Conservation (phyloP, 345 rosid genomes). For the Citropsis articulata region DNA sequence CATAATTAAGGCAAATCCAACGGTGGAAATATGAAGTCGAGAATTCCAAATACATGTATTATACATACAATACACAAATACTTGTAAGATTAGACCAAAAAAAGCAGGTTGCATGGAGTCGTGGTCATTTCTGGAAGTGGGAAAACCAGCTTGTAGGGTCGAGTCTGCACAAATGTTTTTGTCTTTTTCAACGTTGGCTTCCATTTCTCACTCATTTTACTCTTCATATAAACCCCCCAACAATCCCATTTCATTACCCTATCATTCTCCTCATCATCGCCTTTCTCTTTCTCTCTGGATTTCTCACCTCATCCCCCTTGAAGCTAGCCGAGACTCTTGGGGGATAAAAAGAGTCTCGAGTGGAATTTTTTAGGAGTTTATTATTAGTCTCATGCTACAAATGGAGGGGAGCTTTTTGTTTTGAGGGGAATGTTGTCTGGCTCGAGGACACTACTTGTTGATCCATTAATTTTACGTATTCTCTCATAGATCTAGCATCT, state of each 20-base stretch:
- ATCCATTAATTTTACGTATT: slow-evolving; percentile 12
- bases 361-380: too few relatives aligned
- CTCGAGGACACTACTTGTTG: slow-evolving; percentile 64
- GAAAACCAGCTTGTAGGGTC: slow-evolving; percentile 43
- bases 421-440: slow-evolving; percentile 99
- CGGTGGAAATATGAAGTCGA: slow-evolving; percentile 14
- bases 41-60: too few relatives aligned
- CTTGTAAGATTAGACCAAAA: slow-evolving; percentile 10
- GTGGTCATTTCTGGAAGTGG: slow-evolving; percentile 67
- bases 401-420: slow-evolving; percentile 44
- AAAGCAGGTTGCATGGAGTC: slow-evolving; percentile 41
- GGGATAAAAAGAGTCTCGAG: slow-evolving; percentile 27
- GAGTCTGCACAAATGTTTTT: slow-evolving; percentile 37
- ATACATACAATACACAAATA: neutral
- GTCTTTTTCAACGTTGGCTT: slow-evolving; percentile 46
- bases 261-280: slow-evolving; percentile 36
- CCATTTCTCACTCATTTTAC: slow-evolving; percentile 17
- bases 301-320: slow-evolving; percentile 45
- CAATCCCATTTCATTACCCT: neutral
- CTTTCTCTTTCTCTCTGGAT: slow-evolving; percentile 15
- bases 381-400: neutral
- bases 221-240: slow-evolving; percentile 31
- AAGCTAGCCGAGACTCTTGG: slow-evolving; percentile 63
- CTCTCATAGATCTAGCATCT: slow-evolving; percentile 24
- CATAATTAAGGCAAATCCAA: slow-evolving; percentile 20